Percentiles rank a stretch among this genome's conserved stretches.
phyloP scores from a whole-genome alignment of 2,329 filamentous ascomycete genomes.

The Diplodia sapinea region DNA sequence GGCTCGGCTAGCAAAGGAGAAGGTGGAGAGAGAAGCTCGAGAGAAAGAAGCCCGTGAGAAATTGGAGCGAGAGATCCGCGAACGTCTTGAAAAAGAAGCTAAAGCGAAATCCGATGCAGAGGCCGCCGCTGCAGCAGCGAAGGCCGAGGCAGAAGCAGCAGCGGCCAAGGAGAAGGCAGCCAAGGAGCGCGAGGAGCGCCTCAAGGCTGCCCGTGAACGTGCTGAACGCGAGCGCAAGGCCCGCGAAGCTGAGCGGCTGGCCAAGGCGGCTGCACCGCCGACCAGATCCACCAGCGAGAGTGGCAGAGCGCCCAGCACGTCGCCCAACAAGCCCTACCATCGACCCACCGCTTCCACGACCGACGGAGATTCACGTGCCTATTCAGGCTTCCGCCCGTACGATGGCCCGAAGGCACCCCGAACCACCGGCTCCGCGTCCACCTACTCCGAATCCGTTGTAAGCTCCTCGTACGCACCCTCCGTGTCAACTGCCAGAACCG shows the following conservation, averaged over 20 bases:
- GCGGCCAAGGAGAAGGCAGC: constrained; percentile 39
- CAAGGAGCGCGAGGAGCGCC: constrained; percentile 38
- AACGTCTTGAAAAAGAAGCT: constrained; percentile 38
- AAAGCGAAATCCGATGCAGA: constrained; percentile 33
- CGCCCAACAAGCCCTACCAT: constrained; percentile 52
- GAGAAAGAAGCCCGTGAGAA: constrained; percentile 52
- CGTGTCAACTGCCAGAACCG: constrained; percentile 81
- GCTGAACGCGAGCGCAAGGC: constrained; percentile 48
- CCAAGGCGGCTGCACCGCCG: constrained; percentile 29
- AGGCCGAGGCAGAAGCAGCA: constrained; percentile 42
- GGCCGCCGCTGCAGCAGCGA: constrained; percentile 45
- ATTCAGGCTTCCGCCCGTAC: constrained; percentile 78
- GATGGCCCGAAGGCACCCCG: constrained; percentile 70
- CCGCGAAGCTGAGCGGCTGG: constrained; percentile 44
- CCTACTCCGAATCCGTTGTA: constrained; percentile 69
- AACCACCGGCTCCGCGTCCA: constrained; percentile 55
- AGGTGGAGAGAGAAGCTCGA: constrained; percentile 41
- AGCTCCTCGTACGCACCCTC: constrained; percentile 78
- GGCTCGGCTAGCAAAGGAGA: constrained; percentile 46
- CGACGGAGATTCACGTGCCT: constrained; percentile 56
- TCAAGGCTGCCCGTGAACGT: constrained; percentile 49
- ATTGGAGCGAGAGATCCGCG: constrained; percentile 42
- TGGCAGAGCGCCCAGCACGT: constrained; percentile 34
- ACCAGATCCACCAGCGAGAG: constrained; percentile 34
- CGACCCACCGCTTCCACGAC: constrained; percentile 64